Evolutionary conservation across 164 flowering plant species (phyloP).

Genomic region (Saururus chinensis): DNA sequence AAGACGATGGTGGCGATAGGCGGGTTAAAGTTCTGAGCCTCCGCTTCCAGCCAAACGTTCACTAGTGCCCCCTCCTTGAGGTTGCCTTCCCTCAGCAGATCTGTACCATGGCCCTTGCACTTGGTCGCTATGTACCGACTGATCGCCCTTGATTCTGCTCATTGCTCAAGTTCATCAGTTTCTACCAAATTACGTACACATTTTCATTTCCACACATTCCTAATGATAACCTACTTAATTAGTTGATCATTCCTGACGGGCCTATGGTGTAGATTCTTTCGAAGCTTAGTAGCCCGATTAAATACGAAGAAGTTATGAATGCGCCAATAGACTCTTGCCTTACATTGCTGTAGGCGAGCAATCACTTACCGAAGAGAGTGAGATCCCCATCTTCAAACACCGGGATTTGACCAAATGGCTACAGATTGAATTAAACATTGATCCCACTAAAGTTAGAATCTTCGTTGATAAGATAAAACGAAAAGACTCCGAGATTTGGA

Average conservation of each 20-base stretch:
- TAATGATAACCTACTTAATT: too few relatives aligned
- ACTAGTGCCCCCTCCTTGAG: constrained; percentile 4
- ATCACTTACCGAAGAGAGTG: constrained; percentile 29
- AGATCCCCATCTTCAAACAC: constrained; percentile 29
- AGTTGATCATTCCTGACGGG: too few relatives aligned
- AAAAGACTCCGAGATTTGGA: neutral
- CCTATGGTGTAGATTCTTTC: too few relatives aligned
- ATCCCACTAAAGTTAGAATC: neutral
- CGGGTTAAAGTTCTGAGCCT: constrained; percentile 5
- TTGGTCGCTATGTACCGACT: constrained; percentile 7
- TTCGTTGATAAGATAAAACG: neutral
- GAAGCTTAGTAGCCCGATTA: neutral
- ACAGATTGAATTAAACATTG: constrained; percentile 1
- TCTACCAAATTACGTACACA: neutral
- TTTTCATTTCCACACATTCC: neutral
- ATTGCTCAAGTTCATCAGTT: neutral
- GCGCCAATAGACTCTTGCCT: too few relatives aligned
- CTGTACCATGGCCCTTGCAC: constrained; percentile 2
- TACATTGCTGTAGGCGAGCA: too few relatives aligned
- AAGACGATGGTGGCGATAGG: constrained; percentile 1
- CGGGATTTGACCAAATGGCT: constrained; percentile 36
- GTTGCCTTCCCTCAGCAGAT: constrained; percentile 2
- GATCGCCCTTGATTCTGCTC: constrained; percentile 9
- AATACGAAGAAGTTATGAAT: too few relatives aligned
- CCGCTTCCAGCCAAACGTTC: constrained; percentile 8